phyloP scores from a whole-genome alignment of 1,139 yeast genomes.

The Blastobotrys malaysiensis region DNA sequence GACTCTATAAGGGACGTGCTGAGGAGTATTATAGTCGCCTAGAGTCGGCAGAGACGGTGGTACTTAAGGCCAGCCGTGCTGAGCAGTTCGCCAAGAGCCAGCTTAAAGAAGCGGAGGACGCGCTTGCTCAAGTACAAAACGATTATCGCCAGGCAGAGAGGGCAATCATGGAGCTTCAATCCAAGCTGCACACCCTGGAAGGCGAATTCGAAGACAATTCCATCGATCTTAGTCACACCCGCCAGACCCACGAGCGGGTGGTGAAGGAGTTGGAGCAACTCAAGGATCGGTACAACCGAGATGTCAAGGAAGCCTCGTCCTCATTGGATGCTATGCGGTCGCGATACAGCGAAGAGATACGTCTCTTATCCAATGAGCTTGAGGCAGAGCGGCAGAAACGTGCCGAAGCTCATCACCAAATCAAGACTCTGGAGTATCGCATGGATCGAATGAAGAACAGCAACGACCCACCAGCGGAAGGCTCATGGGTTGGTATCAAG shows the following conservation, averaged over 20 bases:
- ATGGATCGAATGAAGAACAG: slow-evolving; percentile 18
- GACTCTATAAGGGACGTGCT: slow-evolving; percentile 63
- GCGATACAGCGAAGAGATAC: slow-evolving; percentile 51
- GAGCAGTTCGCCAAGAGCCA: slow-evolving; percentile 55
- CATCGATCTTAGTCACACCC: slow-evolving; percentile 49
- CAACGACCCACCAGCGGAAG: slow-evolving; percentile 14
- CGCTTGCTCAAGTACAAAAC: slow-evolving; percentile 49
- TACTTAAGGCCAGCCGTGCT: slow-evolving; percentile 54
- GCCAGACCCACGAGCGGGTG: slow-evolving; percentile 40
- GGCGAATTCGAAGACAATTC: slow-evolving; percentile 54
- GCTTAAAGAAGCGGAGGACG: slow-evolving; percentile 48
- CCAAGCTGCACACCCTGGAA: slow-evolving; percentile 51
- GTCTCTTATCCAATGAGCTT: slow-evolving; percentile 53
- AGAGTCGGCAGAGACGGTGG: slow-evolving; percentile 75
- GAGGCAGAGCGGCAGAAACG: slow-evolving; percentile 47
- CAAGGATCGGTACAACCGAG: slow-evolving; percentile 26
- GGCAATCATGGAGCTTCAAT: slow-evolving; percentile 51
- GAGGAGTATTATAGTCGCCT: slow-evolving; percentile 70
- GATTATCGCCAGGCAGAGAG: slow-evolving; percentile 59
- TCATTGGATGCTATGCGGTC: slow-evolving; percentile 33
- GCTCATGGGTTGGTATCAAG: slow-evolving; percentile 39
- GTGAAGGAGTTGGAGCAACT: slow-evolving; percentile 45
- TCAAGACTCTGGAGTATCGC: slow-evolving; percentile 41
- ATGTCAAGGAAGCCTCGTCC: slow-evolving; percentile 22
- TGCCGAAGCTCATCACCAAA: slow-evolving; percentile 49